Base-by-base conservation (phyloP, 352 stramenopile species). In the Stephanocyclus meneghinianus region DNA sequence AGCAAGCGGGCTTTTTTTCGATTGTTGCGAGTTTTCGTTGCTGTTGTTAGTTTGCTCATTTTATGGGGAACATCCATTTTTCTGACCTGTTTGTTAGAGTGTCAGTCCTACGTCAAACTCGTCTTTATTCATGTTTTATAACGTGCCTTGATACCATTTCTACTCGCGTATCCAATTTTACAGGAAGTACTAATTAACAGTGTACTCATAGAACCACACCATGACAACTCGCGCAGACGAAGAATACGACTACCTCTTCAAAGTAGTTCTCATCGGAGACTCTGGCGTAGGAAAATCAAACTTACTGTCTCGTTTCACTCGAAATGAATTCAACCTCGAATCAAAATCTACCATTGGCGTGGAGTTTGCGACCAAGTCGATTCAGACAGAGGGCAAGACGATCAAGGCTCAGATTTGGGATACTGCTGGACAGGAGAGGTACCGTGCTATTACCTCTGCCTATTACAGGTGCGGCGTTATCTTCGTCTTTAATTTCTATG, bases 301-400 rank as follows among this genome's bases (percentile, higher is more conserved):
- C 81, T 86, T 99, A 70, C 89, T 99, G 53, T 98, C 93, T 74
- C 93, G 97, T 64, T 99, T 99, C 87, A 98, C 97, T 48, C 92
- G 95, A 30, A 98, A 99, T 87, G 96, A 99, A 91, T 99, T 99
- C 88, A 98, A 98, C 83, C 90, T 98, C 69, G 97, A 99, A 83
- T 97, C 92, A 71, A 99, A 98, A 90, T 96, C 94, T 53, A 98
- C 96, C 32, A 98, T 98, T 81, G 96, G 95, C 77, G 94, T 98
- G 70, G 95, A 98, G 81, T 98, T 98, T 89, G 94, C 94, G 16
- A 97, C 95, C 71, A 98, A 97, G 85, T 96, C 91, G 56, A 97
- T 98, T 72, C 90, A 96, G 77, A 90, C 93, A 13, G 95, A 97
- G 80, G 93, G 91, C 68, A 97, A 97, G 78, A 78, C 74, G 3